Conservation (phyloP, 345 rosid genomes). For the Ricinus communis region DNA sequence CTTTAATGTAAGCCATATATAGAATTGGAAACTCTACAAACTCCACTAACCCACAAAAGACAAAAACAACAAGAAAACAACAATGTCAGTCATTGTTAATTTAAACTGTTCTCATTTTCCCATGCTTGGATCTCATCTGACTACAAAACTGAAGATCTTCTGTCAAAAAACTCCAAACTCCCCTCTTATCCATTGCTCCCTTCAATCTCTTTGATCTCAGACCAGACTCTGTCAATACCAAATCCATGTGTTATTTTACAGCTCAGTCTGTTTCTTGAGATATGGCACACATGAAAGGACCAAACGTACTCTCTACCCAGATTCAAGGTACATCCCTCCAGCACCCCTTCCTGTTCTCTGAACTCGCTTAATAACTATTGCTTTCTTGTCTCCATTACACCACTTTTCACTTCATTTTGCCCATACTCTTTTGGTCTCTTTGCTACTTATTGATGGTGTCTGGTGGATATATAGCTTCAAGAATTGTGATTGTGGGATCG, state of each 20-base stretch:
- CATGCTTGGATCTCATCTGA: constrained; percentile 47
- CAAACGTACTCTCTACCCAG: constrained; percentile 35
- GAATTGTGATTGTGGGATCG: constrained; percentile 15
- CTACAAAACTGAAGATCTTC: constrained; percentile 46
- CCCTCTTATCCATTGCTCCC: constrained; percentile 36
- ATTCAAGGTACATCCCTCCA: constrained; percentile 56
- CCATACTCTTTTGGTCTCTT: constrained; percentile 64
- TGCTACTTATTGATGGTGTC: constrained; percentile 17
- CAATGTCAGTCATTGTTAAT: constrained; percentile 40
- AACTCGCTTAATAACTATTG: constrained; percentile 44
- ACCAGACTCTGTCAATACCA: constrained; percentile 36
- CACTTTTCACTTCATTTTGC: constrained; percentile 44
- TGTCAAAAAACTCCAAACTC: constrained; percentile 30
- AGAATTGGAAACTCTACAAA: constrained; percentile 4
- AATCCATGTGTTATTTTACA: constrained; percentile 42
- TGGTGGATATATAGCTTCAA: constrained; percentile 28
- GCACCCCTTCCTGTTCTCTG: constrained; percentile 51
- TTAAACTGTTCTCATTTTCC: constrained; percentile 27
- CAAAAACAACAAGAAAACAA: constrained; percentile 24
- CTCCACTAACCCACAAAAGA: constrained; percentile 18
- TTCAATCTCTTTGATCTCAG: constrained; percentile 36
- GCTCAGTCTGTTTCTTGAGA: constrained; percentile 45
- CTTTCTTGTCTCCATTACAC: constrained; percentile 49
- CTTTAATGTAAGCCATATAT: constrained; percentile 27
- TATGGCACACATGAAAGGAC: constrained; percentile 36